Percentiles rank a stretch among this genome's conserved stretches.
Evolutionary conservation across 306 rosid species (phyloP).

Genomic region (Pueraria montana): DNA sequence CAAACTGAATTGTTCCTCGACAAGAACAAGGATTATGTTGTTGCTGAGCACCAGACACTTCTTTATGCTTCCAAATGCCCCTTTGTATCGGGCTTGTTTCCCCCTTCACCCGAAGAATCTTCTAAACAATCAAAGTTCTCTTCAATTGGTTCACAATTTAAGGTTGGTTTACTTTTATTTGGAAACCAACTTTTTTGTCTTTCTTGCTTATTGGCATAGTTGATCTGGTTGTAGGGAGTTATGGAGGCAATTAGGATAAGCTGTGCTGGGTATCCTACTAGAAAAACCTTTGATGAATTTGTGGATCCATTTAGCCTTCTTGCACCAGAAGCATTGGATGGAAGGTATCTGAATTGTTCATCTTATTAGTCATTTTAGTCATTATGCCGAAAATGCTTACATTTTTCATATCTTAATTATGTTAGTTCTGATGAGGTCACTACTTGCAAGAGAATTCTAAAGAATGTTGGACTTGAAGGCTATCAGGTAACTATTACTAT

Average conservation of each 20-base stretch:
- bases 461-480: constrained; percentile 81
- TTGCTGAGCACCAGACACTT: constrained; percentile 90
- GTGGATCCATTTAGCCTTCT: constrained; percentile 83
- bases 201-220: constrained; percentile 24
- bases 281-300: constrained; percentile 84
- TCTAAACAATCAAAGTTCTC: constrained; percentile 86
- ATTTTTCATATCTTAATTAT: constrained; percentile 33
- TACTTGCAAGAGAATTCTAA: constrained; percentile 82
- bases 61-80: constrained; percentile 76
- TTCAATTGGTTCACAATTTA: constrained; percentile 87
- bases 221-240: constrained; percentile 69
- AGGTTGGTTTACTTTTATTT: constrained; percentile 56
- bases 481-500: constrained; percentile 70
- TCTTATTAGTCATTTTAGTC: constrained; percentile 30
- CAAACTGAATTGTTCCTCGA: constrained; percentile 88
- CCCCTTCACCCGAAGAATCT: constrained; percentile 73
- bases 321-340: constrained; percentile 77
- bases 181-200: constrained; percentile 4
- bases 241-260: constrained; percentile 97
- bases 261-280: constrained; percentile 93
- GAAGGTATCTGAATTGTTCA: constrained; percentile 60
- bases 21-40: constrained; percentile 94
- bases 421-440: constrained; percentile 69
- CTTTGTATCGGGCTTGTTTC: constrained; percentile 77
- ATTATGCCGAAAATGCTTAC: constrained; percentile 40